A percentile compares a stretch with the other conserved stretches of the same genome.
Evolutionary conservation across 495 filamentous ascomycete species (phyloP).

Genomic region (Lophiotrema nucula): DNA sequence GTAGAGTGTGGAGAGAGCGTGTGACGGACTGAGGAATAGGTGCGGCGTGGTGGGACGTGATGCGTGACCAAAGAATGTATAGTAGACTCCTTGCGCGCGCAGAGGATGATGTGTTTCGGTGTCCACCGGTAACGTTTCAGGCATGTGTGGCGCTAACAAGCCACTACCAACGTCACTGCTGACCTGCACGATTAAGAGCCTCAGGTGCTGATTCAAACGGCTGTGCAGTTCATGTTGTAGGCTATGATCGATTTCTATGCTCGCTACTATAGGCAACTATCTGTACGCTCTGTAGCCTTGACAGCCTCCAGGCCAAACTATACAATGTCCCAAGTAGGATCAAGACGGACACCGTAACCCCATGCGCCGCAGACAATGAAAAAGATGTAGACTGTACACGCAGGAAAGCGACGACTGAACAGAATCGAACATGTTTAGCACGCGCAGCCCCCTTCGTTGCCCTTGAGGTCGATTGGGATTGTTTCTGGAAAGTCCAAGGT

Average conservation of each 20-base stretch:
- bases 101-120: not conserved
- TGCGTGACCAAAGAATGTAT: slow-evolving; percentile 11
- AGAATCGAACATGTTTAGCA: slow-evolving; percentile 56
- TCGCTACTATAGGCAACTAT: slow-evolving; percentile 12
- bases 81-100: not conserved
- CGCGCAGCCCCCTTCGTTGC: slow-evolving; percentile 85
- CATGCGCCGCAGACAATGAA: not conserved
- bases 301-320: not conserved
- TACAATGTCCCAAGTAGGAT: not conserved
- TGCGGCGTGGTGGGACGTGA: not conserved
- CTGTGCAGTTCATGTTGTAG: too few relatives aligned
- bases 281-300: not conserved
- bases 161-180: not conserved
- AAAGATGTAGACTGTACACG: not conserved
- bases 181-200: not conserved
- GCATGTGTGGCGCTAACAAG: not conserved
- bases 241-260: too few relatives aligned
- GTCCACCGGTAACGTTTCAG: not conserved
- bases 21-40: not conserved
- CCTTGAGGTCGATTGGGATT: slow-evolving; percentile 94
- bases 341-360: slow-evolving; percentile 9
- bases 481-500: slow-evolving; percentile 93
- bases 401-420: not conserved
- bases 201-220: slow-evolving; percentile 4
- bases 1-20: not conserved